Evolutionary conservation across 805 yeast species (phyloP), one percentile per base, ranked within the genome.

Genomic region (Danielia reshetovae): DNA sequence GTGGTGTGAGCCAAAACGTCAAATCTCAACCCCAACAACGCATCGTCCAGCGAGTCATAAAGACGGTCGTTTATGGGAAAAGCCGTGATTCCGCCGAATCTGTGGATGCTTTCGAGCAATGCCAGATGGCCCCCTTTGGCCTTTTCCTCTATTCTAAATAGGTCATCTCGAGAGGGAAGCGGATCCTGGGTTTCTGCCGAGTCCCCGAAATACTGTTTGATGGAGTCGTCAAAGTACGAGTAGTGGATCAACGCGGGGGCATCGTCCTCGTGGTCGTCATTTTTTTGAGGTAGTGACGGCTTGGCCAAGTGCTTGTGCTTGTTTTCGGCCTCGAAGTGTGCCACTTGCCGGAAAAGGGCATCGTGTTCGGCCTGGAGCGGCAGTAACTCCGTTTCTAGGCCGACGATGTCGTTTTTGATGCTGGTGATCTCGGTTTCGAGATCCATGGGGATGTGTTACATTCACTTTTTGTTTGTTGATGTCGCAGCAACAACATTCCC

Each of bases 81-180:
- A 0, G 71, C 70, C 0, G 80, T 74, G 19, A 71, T 47, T 2
- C 79, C 79, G 5, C 65, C 71, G 37, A 74, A 46, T 34, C 81
- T 47, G 36, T 60, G 63, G 13, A 73, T 53, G 42, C 73, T 74
- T 39, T 75, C 81, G 29, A 61, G 46, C 28, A 65, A 27, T n/a
- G 46, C 47, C 33, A 29, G 17, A 9, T 16, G 27, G 18, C 43
- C 40, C 3, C 40, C 46, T n/a, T 25, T 29, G 13, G 48, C 26
- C 24, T 41, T 35, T 12, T 23, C 36, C 23, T 30, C 36, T n/a
- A 46, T 38, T 19, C 22, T 19, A 7, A 19, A 19, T 9, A 19
- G 9, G 22, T 19, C 22, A 19, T 19, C 22, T 7, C 7, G 7
- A 11, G 28, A 29, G 23, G 37, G 40, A 2, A 43, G 35, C n/a